Evolutionary conservation across 306 rosid species (phyloP), one percentile per base, ranked within the genome.

Genomic region (Medicago arabica): DNA sequence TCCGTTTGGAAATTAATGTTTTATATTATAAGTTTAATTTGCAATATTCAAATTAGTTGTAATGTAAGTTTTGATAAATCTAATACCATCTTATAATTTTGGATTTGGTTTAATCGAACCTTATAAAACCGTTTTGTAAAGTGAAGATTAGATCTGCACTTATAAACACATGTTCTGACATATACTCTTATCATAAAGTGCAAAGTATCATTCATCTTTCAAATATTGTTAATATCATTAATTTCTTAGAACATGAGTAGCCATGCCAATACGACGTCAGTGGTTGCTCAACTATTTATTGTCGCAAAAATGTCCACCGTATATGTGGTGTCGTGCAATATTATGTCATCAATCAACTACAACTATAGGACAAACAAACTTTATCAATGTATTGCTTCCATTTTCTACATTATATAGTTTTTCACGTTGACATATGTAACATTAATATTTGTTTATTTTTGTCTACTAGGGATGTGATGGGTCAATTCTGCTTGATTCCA

Each of bases 391-490:
- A 11, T 59, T 47, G 71, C 57, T 31, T 36, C 61, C 64, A 65
- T 19, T 68, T 68, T 57, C 49, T 16, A 21, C n/a, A 46, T n/a
- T 63, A 63, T 64, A 31, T 15, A 66, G 31, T 9, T 11, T 6
- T 66, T 11, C 4, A 43, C 16, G 41, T 14, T 34, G 5, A 10
- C 6, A 18, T 38, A 21, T 54, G 28, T 31, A 15, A 9, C 11
- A 67, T 9, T 18, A 12, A 15, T 60, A 62, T 14, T 61, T 38
- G 31, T 39, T 51, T 77, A 9, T 55, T 77, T 67, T 43, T 57
- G 64, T 40, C 7, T 8, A 55, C 8, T 64, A 94, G 96, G 99
- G 98, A 28, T 95, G 99, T 60, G 99, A 92, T 80, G 99, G 85
- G 1, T 95, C 99, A 2, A 57, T 95, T 78, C 84, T 95, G 16